Evolutionary conservation across 2,329 filamentous ascomycete genomes (phyloP).

Genomic region (Escovopsis sp.): DNA sequence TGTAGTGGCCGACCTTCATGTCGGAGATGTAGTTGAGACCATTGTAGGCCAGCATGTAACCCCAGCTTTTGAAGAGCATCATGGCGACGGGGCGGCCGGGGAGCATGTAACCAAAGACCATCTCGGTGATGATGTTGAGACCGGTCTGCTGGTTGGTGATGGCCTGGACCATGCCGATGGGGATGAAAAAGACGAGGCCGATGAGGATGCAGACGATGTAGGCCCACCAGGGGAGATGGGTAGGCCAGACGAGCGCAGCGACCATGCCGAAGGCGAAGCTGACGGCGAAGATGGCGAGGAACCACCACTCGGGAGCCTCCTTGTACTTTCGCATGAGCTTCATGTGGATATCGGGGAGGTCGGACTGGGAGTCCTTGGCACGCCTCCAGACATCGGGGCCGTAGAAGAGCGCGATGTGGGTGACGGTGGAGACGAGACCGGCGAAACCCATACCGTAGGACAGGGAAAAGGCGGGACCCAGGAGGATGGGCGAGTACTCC

Average conservation of each 20-base stretch:
- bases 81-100: slow-evolving; percentile 33
- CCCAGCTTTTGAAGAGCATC: slow-evolving; percentile 35
- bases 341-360: slow-evolving; percentile 36
- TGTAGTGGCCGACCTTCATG: slow-evolving; percentile 37
- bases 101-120: slow-evolving; percentile 34
- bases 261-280: slow-evolving; percentile 36
- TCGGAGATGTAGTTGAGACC: slow-evolving; percentile 32
- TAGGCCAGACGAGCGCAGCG: slow-evolving; percentile 20
- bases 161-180: slow-evolving; percentile 30
- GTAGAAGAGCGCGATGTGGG: slow-evolving; percentile 38
- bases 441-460: slow-evolving; percentile 45
- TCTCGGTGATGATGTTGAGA: slow-evolving; percentile 33
- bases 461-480: slow-evolving; percentile 40
- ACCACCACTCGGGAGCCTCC: slow-evolving; percentile 44
- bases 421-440: slow-evolving; percentile 35
- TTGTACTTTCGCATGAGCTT: slow-evolving; percentile 43
- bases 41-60: slow-evolving; percentile 31
- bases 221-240: slow-evolving; percentile 30
- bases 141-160: slow-evolving; percentile 35
- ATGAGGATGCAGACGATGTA: slow-evolving; percentile 26
- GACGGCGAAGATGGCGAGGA: slow-evolving; percentile 26
- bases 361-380: slow-evolving; percentile 16
- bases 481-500: slow-evolving; percentile 38
- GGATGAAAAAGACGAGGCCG: slow-evolving; percentile 25
- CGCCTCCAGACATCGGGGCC: slow-evolving; percentile 30